Base-by-base conservation (phyloP, 371 early-diverging fungal genomes). In the Apophysomyces trapeziformis region DNA sequence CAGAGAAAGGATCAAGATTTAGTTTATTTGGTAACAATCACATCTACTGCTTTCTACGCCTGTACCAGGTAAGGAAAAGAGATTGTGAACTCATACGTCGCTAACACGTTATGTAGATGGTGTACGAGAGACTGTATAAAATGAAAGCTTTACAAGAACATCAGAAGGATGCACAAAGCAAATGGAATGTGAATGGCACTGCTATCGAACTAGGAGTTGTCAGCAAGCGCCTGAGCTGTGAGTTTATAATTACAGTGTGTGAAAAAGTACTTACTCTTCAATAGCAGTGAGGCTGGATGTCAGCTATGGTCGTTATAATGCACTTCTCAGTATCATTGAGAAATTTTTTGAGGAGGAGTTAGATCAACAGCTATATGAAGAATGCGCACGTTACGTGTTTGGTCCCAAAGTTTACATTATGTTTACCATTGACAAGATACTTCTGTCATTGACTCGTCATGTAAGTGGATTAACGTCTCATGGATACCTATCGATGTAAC, bases 341-440 rank as follows among this genome's bases (percentile, higher is more conserved):
- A 87, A 87, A 58, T 87, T 92, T 50, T 73, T 96, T 69, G 87
- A 85, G 59, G 89, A 88, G 38, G 89, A 92, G 14, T 78, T 98
- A 46, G 97, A 99, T 14, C 72, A 83, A 38, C 73, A 74, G 35
- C 82, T 76, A 38, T 99, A 90, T 87, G 99, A 99, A 70, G 99
- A 98, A 63, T 80, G 87, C 43, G 73, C 92, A 44, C 88, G 97
- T 7, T 85, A 86, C 56, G 76, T 96, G 69, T 96, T 91, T 77
- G 91, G 93, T 13, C 92, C 90, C 35, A 81, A 89, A 32, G 96
- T 91, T 0, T 93, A 94, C 71, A 71, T 86, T 41, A 82, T 92
- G 46, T 92, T 95, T 65, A 94, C 95, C 0, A 78, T 96, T n/a
- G 96, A 96, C 75, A 92, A 91, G 67, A 78, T 95, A 16, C 78